Base-by-base conservation (phyloP, 352 stramenopile genomes). In the Pythium rishiriense region DNA sequence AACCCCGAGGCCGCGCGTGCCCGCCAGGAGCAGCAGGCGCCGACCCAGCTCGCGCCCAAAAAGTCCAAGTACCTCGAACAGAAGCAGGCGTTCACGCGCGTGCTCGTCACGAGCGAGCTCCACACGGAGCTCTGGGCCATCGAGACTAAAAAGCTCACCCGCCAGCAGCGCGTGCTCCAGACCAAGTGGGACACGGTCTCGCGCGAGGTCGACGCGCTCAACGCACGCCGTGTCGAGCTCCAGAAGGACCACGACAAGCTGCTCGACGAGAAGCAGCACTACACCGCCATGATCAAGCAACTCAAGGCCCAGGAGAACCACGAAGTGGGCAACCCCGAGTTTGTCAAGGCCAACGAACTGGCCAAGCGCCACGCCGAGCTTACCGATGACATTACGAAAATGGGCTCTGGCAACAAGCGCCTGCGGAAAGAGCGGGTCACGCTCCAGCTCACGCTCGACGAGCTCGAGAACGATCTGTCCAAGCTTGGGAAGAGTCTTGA, bases 51-150 rank as follows among this genome's bases (percentile, higher is more conserved):
- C 3, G 74, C 50, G 66, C 64, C 56, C 12, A 73, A 67, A 51
- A 72, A 83, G 43, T 80, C 76, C n/a, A 81, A 78, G 9, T 93
- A 92, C 45, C 61, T 91, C 58, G 72, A 88, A 66, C 83, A 93
- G 56, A 93, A 95, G 42, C 70, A 89, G 53, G 83, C 91, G 51
- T 93, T 83, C 62, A 92, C 83, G 58, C 83, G 83, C 49, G 74
- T 93, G 42, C 78, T 91, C 15, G 86, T 95, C 46, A 87, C 79
- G n/a, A 78, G 79, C 39, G 86, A 95, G 49, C 68, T 95, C 51
- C 80, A 91, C 70, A 91, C 77, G 22, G 86, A 95, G 61, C 87
- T 95, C 68, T 95, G 86, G 86, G 74, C 66, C 22, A 92, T 93
- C 57, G 86, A 95, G 65, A 93, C 85, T 54, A 90, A 91, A 55